A percentile compares a stretch with the other conserved stretches of the same genome.
These are phyloP conservation scores for Sporothrix curviconia DNA, from an alignment of 2,329 filamentous ascomycete genomes.

Conservation along the genomic window DNA sequence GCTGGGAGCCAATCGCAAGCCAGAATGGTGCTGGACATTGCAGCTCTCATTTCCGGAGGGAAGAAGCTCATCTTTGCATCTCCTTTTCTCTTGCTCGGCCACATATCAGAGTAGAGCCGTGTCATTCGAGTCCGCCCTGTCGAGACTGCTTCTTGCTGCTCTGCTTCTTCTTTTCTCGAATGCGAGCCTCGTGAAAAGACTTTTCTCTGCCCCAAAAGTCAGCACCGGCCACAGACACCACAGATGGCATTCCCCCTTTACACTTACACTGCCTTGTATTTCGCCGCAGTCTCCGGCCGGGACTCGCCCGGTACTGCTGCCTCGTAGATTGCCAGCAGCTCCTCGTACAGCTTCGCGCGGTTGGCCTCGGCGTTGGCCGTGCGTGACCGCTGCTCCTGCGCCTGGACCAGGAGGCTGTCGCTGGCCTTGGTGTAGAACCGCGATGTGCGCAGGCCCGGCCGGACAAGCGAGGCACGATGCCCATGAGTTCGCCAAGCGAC, in stretches of 20 bases:
- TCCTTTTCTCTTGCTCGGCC: too few species aligned
- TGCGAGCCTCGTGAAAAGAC: slow-evolving; percentile 37
- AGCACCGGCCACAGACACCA: neutral
- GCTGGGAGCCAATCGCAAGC: neutral
- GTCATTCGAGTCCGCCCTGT: slow-evolving; percentile 24
- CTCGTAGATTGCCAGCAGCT: slow-evolving; percentile 42
- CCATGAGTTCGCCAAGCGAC: slow-evolving; percentile 40
- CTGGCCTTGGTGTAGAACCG: slow-evolving; percentile 47
- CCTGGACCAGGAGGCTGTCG: slow-evolving; percentile 49
- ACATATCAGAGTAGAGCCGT: too few species aligned
- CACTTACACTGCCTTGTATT: slow-evolving; percentile 43
- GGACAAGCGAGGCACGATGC: slow-evolving; percentile 43
- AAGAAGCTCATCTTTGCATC: too few species aligned
- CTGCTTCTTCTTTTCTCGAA: slow-evolving; percentile 43
- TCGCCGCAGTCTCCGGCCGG: slow-evolving; percentile 40
- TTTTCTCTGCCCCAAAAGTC: slow-evolving; percentile 37
- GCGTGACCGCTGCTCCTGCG: slow-evolving; percentile 48
- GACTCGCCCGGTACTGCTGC: slow-evolving; percentile 42
- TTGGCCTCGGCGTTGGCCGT: slow-evolving; percentile 49
- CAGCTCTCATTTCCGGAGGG: too few species aligned
- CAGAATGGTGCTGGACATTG: neutral
- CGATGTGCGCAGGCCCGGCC: slow-evolving; percentile 40
- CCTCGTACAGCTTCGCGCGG: slow-evolving; percentile 39
- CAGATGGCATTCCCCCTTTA: too few species aligned
- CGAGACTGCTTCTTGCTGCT: slow-evolving; percentile 46